Evolutionary conservation across 768 basidiomycete genomes (phyloP), one percentile per base, ranked within the genome.

Genomic region (Phylloporus rhodoxanthus): DNA sequence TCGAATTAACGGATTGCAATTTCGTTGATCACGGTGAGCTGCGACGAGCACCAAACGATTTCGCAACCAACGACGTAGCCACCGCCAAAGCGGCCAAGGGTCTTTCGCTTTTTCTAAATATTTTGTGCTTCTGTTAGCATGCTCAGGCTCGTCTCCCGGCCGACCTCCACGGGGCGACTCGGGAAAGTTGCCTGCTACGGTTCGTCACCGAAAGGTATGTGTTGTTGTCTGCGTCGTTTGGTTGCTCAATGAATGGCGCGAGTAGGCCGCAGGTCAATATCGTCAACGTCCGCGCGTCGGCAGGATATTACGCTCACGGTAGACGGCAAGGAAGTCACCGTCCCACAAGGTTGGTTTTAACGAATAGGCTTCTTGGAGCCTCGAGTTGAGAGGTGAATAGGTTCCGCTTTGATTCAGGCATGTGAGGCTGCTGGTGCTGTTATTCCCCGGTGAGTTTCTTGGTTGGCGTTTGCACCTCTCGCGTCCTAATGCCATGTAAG

Each of bases 311-410:
- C 92, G 28, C 72, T 98, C 26, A 95, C 93, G 2, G 85, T 98
- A 36, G 94, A 99, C 69, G 95, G 95, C 55, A 96, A 94, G 71
- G 87, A 93, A 72, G 93, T 99, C 19, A 93, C 91, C 2, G 93
- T 99, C 32, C 92, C 92, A 23, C 92, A 95, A 75, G 95, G 94
- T 89, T 51, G 48, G 84, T 71, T 40, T 52, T 43, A n/a, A 29
- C 37, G 40, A 40, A 42, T 45, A 15, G n/a, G 23, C 37, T 51
- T 29, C n/a, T 28, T 30, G 29, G 45, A 48, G 32, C 38, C 26
- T 45, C 5, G 33, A 21, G 33, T 50, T 53, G 55, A 60, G 44
- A 38, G 29, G 44, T n/a, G 51, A 26, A 38, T 50, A 91, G 90
- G 91, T 47, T 89, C 91, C 57, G 93, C 93, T n/a, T 75, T 95